These are phyloP conservation scores for Dryas alaskensis DNA, from an alignment of 306 rosid species.

Conservation along the genomic window DNA sequence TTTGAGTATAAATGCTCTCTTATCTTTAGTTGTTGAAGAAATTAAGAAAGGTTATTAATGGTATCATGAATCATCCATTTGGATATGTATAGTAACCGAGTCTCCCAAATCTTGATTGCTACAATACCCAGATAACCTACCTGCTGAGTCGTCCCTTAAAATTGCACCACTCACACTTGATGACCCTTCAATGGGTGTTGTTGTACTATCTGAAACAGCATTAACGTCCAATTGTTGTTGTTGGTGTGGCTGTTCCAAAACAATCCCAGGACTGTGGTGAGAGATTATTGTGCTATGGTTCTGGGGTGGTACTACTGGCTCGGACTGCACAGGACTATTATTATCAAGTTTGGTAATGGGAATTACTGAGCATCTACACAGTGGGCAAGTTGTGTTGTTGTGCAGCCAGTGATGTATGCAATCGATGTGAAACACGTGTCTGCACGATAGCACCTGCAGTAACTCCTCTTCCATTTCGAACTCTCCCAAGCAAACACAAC, in stretches of 20 bases:
- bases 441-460: slow-evolving; percentile 65
- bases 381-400: slow-evolving; percentile 77
- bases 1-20: too few species aligned
- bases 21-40: too few species aligned
- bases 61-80: slow-evolving; percentile 1
- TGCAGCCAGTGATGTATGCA: slow-evolving; percentile 79
- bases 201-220: background rate
- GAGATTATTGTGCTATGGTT: slow-evolving; percentile 6
- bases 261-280: slow-evolving; percentile 18
- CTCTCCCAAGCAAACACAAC: slow-evolving; percentile 84
- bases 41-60: background rate
- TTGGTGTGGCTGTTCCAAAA: slow-evolving; percentile 16
- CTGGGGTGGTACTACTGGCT: slow-evolving; percentile 8
- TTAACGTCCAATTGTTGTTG: slow-evolving; percentile 2
- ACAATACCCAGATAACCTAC: background rate
- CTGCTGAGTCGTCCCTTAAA: slow-evolving; percentile 8
- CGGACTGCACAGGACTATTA: background rate
- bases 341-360: slow-evolving; percentile 28
- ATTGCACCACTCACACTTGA: slow-evolving; percentile 4
- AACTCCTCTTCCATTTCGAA: slow-evolving; percentile 73
- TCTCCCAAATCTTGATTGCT: slow-evolving; percentile 18
- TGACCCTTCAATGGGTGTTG: slow-evolving; percentile 12
- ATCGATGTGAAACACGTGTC: slow-evolving; percentile 70
- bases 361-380: slow-evolving; percentile 66
- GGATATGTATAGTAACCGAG: slow-evolving; percentile 28